Percentiles rank a stretch among this genome's conserved stretches.
Evolutionary conservation across 2,329 filamentous ascomycete genomes (phyloP).

Genomic region (Pezicula radicicola): DNA sequence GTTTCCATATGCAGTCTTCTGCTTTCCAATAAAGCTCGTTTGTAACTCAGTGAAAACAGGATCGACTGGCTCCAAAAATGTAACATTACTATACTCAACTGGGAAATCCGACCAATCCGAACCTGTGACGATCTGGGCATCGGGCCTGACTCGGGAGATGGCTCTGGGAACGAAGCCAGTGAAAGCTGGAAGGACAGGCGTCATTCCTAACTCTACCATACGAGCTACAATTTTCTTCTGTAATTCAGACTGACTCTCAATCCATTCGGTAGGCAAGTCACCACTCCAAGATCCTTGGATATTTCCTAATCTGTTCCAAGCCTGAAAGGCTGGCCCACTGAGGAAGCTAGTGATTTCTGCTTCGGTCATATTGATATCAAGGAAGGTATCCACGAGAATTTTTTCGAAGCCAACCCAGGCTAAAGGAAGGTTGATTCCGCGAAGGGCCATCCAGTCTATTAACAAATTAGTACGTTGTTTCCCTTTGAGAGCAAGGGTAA

Average conservation of each 20-base stretch:
- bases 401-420: slow-evolving; percentile 51
- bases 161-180: slow-evolving; percentile 45
- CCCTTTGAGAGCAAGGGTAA: too few relatives aligned
- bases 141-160: slow-evolving; percentile 37
- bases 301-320: slow-evolving; percentile 54
- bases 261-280: slow-evolving; percentile 40
- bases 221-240: slow-evolving; percentile 45
- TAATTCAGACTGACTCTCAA: slow-evolving; percentile 43
- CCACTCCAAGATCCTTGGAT: slow-evolving; percentile 48
- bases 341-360: slow-evolving; percentile 43
- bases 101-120: slow-evolving; percentile 41
- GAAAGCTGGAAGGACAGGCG: slow-evolving; percentile 47
- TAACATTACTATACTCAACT: slow-evolving; percentile 39
- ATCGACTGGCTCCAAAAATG: slow-evolving; percentile 46
- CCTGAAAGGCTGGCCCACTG: slow-evolving; percentile 47
- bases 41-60: slow-evolving; percentile 40
- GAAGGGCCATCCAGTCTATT: slow-evolving; percentile 44
- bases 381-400: slow-evolving; percentile 45
- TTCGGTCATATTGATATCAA: slow-evolving; percentile 40
- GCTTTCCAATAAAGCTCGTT: slow-evolving; percentile 42
- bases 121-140: slow-evolving; percentile 40
- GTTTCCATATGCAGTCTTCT: slow-evolving; percentile 43
- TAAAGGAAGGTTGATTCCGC: slow-evolving; percentile 48
- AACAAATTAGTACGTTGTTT: too few relatives aligned
- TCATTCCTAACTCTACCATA: slow-evolving; percentile 52